Evolutionary conservation across 495 filamentous ascomycete genomes (phyloP), one percentile per base, ranked within the genome.

Genomic region (Penicillium flavigenum): DNA sequence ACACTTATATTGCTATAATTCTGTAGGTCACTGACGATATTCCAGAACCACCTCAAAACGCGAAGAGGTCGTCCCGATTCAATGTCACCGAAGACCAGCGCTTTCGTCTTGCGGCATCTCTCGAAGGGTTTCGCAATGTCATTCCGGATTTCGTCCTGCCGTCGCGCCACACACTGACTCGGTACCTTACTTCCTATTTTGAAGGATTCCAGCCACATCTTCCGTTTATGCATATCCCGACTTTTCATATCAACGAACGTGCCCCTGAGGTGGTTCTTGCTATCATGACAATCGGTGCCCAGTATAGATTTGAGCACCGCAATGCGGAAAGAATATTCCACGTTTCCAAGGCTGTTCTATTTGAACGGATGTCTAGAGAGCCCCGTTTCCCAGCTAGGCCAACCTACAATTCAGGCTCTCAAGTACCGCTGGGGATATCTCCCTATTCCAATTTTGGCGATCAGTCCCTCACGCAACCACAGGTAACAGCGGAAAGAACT

Each of bases 11-110:
- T 6, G 0, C 8, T 44, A 22, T 17, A 2, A 1, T 19, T 43
- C 3, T 12, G n/a, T 11, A 42, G 38, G 9, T 10, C 29, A 12
- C 19, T 32, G 38, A 51, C 59, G 42, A 53, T 34, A 16, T 17
- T 34, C 12, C 42, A 75, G 72, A 75, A 57, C 67, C 69, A 16
- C 69, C 71, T 4, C 70, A 72, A 39, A 57, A 54, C 14, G 56
- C 57, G 14, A 71, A 63, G 29, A 65, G 51, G 31, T 36, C 51
- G 6, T 69, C 67, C 1, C 58, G 64, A 45, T 65, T 72, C 36
- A 73, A 73, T 50, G 63, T 75, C 10, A 72, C 62, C 12, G 72
- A 75, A 47, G 72, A 75, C 19, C 72, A 75, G 59, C 62, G 70
- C 26, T 68, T 68, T 47, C 66, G 69, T 14, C 65, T 75, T 11